Percentiles rank a stretch among this genome's conserved stretches.
Evolutionary conservation across 768 basidiomycete genomes (phyloP).

Genomic region (Galerina sulciceps): DNA sequence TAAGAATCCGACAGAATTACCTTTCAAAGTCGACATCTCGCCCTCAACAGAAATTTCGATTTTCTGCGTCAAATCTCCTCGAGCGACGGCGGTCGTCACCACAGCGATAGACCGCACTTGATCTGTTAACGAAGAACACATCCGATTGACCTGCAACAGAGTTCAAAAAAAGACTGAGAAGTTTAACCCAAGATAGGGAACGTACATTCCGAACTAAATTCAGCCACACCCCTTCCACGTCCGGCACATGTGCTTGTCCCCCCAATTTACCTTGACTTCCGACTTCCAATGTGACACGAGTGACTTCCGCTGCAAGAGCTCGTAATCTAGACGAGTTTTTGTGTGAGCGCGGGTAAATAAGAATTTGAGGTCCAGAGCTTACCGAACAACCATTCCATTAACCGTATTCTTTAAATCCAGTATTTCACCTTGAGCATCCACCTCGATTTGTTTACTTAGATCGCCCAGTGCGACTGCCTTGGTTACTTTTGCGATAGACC

Average conservation of each 20-base stretch:
- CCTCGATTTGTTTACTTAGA: slow-evolving; percentile 88
- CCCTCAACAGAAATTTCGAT: slow-evolving; percentile 88
- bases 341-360: neutral
- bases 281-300: slow-evolving; percentile 83
- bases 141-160: slow-evolving; percentile 63
- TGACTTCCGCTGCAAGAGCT: slow-evolving; percentile 81
- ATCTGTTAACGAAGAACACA: slow-evolving; percentile 82
- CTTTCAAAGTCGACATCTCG: slow-evolving; percentile 84
- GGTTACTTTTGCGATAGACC: slow-evolving; percentile 90
- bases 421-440: slow-evolving; percentile 91
- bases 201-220: slow-evolving; percentile 78
- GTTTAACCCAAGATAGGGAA: slow-evolving; percentile 6
- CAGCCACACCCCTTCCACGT: slow-evolving; percentile 92
- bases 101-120: slow-evolving; percentile 83
- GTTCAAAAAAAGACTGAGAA: neutral
- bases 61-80: slow-evolving; percentile 90
- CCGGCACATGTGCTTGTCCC: slow-evolving; percentile 85
- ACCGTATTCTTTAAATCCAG: slow-evolving; percentile 75
- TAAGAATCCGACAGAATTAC: slow-evolving; percentile 23
- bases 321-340: slow-evolving; percentile 43
- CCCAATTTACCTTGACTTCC: slow-evolving; percentile 89
- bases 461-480: slow-evolving; percentile 94
- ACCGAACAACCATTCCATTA: slow-evolving; percentile 62
- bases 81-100: slow-evolving; percentile 89
- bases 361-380: neutral